Percentiles rank a stretch among this genome's conserved stretches.
Evolutionary conservation across 371 early-diverging fungal species (phyloP).

Genomic region (Mucor indicus): DNA sequence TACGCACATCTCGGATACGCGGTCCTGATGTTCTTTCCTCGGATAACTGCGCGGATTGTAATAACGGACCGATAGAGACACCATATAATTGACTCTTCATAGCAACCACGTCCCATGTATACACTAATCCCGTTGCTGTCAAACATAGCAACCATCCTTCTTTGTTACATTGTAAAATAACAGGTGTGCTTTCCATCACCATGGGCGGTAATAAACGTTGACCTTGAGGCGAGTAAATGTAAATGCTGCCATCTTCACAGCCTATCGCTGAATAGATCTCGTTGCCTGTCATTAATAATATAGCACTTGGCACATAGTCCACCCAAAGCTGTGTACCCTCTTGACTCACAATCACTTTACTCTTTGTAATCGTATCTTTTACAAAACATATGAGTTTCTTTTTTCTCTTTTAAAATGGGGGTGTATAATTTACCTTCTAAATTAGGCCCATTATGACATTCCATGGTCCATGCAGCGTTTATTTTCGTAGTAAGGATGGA

Average conservation of each 20-base stretch:
- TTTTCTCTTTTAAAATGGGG: not conserved
- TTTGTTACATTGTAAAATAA: conserved; percentile 55
- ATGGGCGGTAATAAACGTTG: conserved; percentile 69
- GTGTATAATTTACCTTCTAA: conserved; percentile 2
- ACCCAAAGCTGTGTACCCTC: conserved; percentile 55
- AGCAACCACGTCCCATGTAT: conserved; percentile 66
- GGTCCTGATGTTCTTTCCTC: conserved; percentile 30
- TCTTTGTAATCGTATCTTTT: conserved; percentile 21
- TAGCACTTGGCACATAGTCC: conserved; percentile 58
- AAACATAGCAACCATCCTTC: conserved; percentile 64
- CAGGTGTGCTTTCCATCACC: conserved; percentile 62
- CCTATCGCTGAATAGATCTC: conserved; percentile 55
- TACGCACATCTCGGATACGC: conserved; percentile 57
- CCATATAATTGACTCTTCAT: conserved; percentile 43
- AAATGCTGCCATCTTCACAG: conserved; percentile 70
- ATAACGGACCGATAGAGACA: conserved; percentile 58
- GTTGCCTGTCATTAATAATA: conserved; percentile 62
- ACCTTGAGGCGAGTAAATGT: conserved; percentile 68
- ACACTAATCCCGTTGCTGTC: conserved; percentile 59
- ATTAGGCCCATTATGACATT: conserved; percentile 51
- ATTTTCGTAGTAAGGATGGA: conserved; percentile 37
- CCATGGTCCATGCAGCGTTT: conserved; percentile 32
- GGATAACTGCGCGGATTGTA: conserved; percentile 41
- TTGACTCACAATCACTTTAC: conserved; percentile 47
- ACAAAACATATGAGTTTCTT: not conserved